Conservation (phyloP, 1,284 basidiomycete species). For the Volvariella surrecta region DNA sequence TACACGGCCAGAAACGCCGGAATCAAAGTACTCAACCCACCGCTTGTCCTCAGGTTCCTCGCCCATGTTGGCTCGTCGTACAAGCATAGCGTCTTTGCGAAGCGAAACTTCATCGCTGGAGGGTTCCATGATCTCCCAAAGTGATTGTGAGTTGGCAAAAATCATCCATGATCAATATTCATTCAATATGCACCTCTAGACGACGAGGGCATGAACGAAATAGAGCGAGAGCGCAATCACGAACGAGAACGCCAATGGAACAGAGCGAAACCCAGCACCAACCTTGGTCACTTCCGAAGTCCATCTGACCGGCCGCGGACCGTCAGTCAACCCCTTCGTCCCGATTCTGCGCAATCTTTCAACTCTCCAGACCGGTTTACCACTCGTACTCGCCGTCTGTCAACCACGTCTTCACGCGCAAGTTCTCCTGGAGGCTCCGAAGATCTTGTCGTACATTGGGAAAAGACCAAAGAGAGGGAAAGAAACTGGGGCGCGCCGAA, state of each 20-base stretch:
- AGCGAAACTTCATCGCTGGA: constrained; percentile 28
- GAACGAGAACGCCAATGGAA: constrained; percentile 52
- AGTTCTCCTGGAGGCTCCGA: constrained; percentile 32
- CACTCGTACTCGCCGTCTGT: constrained; percentile 17
- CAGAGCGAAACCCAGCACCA: constrained; percentile 27
- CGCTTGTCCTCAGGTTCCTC: constrained; percentile 14
- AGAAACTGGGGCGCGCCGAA: constrained; percentile 54
- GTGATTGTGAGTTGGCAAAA: constrained; percentile 31
- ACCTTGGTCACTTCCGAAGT: constrained; percentile 17
- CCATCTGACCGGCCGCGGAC: constrained; percentile 14
- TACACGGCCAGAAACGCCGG: constrained; percentile 19
- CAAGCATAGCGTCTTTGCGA: constrained; percentile 10
- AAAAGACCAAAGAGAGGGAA: constrained; percentile 30
- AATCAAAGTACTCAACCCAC: constrained; percentile 21
- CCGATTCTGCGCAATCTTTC: constrained; percentile 14
- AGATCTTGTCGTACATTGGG: constrained; percentile 23
- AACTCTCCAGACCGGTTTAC: constrained; percentile 11
- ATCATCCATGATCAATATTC: neutral
- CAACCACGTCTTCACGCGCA: constrained; percentile 26
- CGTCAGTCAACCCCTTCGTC: constrained; percentile 12
- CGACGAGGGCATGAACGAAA: constrained; percentile 14
- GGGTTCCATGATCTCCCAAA: constrained; percentile 36
- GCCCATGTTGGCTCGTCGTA: constrained; percentile 10
- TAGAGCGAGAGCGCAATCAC: constrained; percentile 27
- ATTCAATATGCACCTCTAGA: constrained; percentile 20